These are phyloP conservation scores for Darksidea phi DNA, from an alignment of 495 filamentous ascomycete species.

Conservation along the genomic window DNA sequence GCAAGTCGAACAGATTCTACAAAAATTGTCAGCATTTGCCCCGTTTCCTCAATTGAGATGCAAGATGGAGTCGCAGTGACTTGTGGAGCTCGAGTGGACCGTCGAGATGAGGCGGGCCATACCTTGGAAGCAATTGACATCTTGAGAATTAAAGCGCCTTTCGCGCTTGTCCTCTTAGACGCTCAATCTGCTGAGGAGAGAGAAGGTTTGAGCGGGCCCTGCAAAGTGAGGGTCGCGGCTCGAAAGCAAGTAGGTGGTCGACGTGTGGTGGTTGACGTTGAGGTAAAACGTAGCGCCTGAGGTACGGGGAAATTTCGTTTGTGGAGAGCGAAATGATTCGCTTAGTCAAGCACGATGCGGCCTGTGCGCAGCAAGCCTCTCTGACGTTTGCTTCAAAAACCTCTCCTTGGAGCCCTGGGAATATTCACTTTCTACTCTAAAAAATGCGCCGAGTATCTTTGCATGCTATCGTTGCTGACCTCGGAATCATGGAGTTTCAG, in stretches of 20 bases:
- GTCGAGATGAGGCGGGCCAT: slow-evolving; percentile 8
- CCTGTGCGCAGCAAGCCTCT: too few relatives aligned
- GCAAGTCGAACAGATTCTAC: slow-evolving; percentile 48
- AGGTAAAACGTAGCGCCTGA: slow-evolving; percentile 16
- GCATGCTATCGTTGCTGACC: too few relatives aligned
- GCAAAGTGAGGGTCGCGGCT: slow-evolving; percentile 32
- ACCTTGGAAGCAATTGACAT: slow-evolving; percentile 49
- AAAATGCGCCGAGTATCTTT: too few relatives aligned
- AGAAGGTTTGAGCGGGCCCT: slow-evolving; percentile 24
- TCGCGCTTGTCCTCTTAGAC: slow-evolving; percentile 38
- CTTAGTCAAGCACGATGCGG: slow-evolving; percentile 10
- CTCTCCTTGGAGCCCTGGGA: too few relatives aligned
- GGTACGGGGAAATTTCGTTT: slow-evolving; percentile 20
- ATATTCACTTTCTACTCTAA: too few relatives aligned
- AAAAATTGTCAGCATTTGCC: slow-evolving; percentile 17
- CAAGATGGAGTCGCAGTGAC: neutral
- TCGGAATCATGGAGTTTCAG: too few relatives aligned
- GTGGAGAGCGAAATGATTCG: slow-evolving; percentile 13
- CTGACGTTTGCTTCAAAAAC: neutral
- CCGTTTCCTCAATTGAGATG: neutral
- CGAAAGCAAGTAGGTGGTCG: slow-evolving; percentile 4
- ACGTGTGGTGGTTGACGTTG: slow-evolving; percentile 12
- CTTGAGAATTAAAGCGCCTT: slow-evolving; percentile 40
- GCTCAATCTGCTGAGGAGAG: slow-evolving; percentile 28
- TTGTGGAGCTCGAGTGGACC: neutral